Evolutionary conservation across 306 rosid genomes (phyloP).

Genomic region (Cicer bijugum): DNA sequence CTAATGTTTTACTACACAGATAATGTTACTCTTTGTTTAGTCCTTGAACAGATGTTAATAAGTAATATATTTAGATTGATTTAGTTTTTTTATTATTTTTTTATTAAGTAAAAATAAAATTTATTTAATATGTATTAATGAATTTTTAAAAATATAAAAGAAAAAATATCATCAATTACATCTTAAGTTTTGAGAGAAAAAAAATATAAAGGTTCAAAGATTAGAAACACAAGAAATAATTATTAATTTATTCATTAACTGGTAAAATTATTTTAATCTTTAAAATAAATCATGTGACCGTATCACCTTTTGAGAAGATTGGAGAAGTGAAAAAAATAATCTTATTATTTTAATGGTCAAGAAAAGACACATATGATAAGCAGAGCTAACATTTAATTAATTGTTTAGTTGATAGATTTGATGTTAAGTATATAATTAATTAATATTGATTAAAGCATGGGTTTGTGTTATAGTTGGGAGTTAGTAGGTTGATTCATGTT

Average conservation of each 20-base stretch:
- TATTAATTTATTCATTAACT: not conserved
- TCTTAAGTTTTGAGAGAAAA: too few species aligned
- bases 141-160: too few species aligned
- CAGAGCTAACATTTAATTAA: slow-evolving; percentile 27
- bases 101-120: too few species aligned
- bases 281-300: not conserved
- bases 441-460: slow-evolving; percentile 38
- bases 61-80: too few species aligned
- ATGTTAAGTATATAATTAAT: not conserved
- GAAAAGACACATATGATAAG: not conserved
- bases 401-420: slow-evolving; percentile 6
- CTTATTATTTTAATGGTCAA: not conserved
- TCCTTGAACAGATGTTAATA: too few species aligned
- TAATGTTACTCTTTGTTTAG: not conserved
- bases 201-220: too few species aligned
- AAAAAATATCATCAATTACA: too few species aligned
- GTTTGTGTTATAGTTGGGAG: slow-evolving; percentile 53
- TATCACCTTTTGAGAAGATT: not conserved
- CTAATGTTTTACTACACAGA: not conserved
- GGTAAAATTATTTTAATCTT: not conserved
- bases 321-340: slow-evolving; percentile 1
- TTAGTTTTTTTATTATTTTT: too few species aligned
- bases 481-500: slow-evolving; percentile 65
- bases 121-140: too few species aligned
- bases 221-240: not conserved